Percentiles rank a stretch among this genome's conserved stretches.
These are phyloP conservation scores for Rhizomucor miehei DNA, from an alignment of 371 early-diverging fungal species.

Conservation along the genomic window DNA sequence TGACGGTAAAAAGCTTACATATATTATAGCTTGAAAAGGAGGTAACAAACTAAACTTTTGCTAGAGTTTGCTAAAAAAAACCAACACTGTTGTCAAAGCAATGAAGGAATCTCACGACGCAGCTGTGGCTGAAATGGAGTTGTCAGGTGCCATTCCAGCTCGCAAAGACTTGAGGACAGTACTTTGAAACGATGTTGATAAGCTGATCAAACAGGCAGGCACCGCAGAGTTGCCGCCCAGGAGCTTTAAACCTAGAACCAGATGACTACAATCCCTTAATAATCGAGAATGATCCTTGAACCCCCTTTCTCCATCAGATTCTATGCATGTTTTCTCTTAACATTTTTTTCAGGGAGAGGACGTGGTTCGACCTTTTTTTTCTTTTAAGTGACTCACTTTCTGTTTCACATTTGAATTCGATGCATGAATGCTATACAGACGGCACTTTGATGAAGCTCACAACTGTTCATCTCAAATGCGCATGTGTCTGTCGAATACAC, in stretches of 20 bases:
- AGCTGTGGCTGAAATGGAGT: background rate
- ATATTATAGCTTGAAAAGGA: background rate
- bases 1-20: background rate
- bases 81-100: background rate
- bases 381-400: no score
- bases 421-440: no score
- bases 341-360: no score
- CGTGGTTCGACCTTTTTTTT: no score
- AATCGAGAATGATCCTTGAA: no score
- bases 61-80: background rate
- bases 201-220: background rate
- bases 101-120: background rate
- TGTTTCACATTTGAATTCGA: no score
- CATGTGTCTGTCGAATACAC: no score
- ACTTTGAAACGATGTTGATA: background rate
- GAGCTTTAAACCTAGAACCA: background rate
- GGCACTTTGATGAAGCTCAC: no score
- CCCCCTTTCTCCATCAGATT: no score
- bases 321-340: no score
- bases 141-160: background rate
- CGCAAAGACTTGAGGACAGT: background rate
- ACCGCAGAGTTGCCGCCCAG: background rate
- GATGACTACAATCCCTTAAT: no score
- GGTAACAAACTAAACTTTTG: background rate
- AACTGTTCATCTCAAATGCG: no score